phyloP scores from a whole-genome alignment of 2,329 filamentous ascomycete genomes.

The Cercospora sp. region DNA sequence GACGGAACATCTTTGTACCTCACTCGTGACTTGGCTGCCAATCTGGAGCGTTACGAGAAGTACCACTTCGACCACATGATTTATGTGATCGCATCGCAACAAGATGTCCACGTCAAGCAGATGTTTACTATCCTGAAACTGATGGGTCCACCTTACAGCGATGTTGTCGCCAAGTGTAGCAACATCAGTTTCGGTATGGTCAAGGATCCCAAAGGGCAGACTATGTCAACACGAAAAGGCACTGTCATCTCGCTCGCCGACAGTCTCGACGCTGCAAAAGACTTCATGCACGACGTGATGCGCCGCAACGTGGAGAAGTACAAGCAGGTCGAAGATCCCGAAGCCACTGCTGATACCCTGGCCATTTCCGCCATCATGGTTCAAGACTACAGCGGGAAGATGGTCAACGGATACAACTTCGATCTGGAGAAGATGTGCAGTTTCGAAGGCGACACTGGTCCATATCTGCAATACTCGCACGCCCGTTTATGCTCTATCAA shows the following conservation, averaged over 20 bases:
- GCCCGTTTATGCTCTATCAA: slow-evolving; percentile 64
- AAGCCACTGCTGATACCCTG: slow-evolving; percentile 77
- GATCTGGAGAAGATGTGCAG: slow-evolving; percentile 80
- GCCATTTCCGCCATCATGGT: slow-evolving; percentile 97
- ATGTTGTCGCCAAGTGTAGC: slow-evolving; percentile 59
- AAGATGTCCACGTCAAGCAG: slow-evolving; percentile 64
- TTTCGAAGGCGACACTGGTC: slow-evolving; percentile 82
- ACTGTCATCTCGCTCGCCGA: slow-evolving; percentile 51
- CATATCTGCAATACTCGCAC: slow-evolving; percentile 81
- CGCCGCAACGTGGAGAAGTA: slow-evolving; percentile 87
- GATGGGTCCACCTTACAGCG: slow-evolving; percentile 57
- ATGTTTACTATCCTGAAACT: slow-evolving; percentile 65
- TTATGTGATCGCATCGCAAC: slow-evolving; percentile 64
- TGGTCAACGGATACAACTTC: slow-evolving; percentile 71
- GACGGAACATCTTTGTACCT: slow-evolving; percentile 68
- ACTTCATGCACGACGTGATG: slow-evolving; percentile 99
- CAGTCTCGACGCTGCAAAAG: slow-evolving; percentile 62
- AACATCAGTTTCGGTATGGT: slow-evolving; percentile 69
- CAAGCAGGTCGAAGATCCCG: slow-evolving; percentile 80
- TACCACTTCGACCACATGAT: slow-evolving; percentile 68
- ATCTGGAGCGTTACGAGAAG: slow-evolving; percentile 61
- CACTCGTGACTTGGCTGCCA: slow-evolving; percentile 68
- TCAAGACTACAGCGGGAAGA: slow-evolving; percentile 95
- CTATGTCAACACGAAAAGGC: slow-evolving; percentile 65
- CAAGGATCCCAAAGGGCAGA: slow-evolving; percentile 47